phyloP scores from a whole-genome alignment of 2,329 filamentous ascomycete genomes.

The Dissoconium aciculare region DNA sequence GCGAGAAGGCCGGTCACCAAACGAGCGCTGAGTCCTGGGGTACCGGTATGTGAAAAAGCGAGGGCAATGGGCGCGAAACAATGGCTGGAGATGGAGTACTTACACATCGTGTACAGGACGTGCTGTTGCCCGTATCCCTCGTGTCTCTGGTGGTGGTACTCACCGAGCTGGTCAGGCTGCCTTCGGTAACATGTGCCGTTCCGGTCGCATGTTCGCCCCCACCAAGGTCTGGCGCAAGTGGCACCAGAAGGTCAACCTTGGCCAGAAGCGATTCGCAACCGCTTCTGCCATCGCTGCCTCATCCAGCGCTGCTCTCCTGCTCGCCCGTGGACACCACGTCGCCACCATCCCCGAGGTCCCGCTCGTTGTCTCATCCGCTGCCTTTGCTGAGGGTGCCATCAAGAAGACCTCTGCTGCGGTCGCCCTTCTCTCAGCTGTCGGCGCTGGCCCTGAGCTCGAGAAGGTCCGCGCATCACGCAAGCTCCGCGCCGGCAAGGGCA shows the following conservation, averaged over 20 bases:
- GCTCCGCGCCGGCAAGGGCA: conserved; percentile 96
- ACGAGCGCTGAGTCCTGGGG: conserved; percentile 99
- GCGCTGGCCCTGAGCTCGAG: conserved; percentile 77
- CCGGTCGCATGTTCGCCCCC: conserved; percentile 99
- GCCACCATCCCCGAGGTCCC: conserved; percentile 87
- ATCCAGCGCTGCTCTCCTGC: conserved; percentile 81
- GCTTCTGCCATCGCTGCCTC: conserved; percentile 95
- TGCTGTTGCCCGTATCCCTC: conserved; percentile 99
- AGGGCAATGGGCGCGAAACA: conserved; percentile 1
- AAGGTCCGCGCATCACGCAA: conserved; percentile 97
- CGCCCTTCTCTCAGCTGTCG: conserved; percentile 75
- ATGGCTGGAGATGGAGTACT: too few species aligned
- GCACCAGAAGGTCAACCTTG: conserved; percentile 99
- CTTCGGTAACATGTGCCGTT: conserved; percentile 99
- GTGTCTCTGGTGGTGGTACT: conserved; percentile 99
- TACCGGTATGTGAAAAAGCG: conserved; percentile 51
- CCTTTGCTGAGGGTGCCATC: conserved; percentile 65
- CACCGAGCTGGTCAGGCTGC: conserved; percentile 99
- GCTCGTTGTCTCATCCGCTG: conserved; percentile 82
- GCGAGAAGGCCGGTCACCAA: conserved; percentile 99
- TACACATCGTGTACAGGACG: conserved; percentile 72
- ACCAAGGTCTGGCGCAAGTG: conserved; percentile 99
- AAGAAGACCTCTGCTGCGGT: conserved; percentile 81
- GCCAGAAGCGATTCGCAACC: conserved; percentile 98
- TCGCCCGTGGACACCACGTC: conserved; percentile 95